Evolutionary conservation across 441 rosid genomes (phyloP), one percentile per base, ranked within the genome.

Genomic region (Manihot esculenta): DNA sequence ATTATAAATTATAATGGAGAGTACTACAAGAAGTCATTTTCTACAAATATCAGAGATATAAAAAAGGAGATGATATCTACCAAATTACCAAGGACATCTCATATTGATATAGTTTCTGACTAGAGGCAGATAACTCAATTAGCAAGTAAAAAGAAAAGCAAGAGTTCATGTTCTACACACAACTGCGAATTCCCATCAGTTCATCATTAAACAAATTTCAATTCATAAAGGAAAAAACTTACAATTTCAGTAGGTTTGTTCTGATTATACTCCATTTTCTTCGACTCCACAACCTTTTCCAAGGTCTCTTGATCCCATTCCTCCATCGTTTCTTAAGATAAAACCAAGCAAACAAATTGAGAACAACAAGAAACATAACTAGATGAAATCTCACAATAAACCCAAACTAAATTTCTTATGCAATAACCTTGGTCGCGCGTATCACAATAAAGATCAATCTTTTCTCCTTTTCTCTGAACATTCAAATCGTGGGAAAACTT

Each of bases 231-330:
- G 33, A 73, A 68, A 59, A 47, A 72, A 77, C 92, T 78, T 85
- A 91, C 98, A 69, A 93, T 95, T 75, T 95, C 96, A 42, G 94
- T 93, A 48, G 97, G 98, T 79, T 86, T 95, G 44, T 95, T 95
- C 86, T 84, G 90, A 71, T 91, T 83, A 73, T 95, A 91, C 74
- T 94, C 97, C 0, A 45, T 83, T 72, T 81, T 86, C 90, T 92
- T 95, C 0, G 95, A 91, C 75, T 91, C 92, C 72, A 93, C 88
- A 54, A 93, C 99, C 79, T 89, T 89, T 85, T 95, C 99, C 80
- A 95, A 77, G 17, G 89, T 91, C 72, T 84, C 98, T 76, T 93
- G 98, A 80, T 95, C 99, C 97, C 98, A 95, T 48, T 95, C 93
- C 71, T 91, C 98, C 98, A 95, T 95, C 0, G 85, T 76, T 35